Base-by-base conservation (phyloP, 2,329 filamentous ascomycete genomes). In the Talaromyces rugulosus region DNA sequence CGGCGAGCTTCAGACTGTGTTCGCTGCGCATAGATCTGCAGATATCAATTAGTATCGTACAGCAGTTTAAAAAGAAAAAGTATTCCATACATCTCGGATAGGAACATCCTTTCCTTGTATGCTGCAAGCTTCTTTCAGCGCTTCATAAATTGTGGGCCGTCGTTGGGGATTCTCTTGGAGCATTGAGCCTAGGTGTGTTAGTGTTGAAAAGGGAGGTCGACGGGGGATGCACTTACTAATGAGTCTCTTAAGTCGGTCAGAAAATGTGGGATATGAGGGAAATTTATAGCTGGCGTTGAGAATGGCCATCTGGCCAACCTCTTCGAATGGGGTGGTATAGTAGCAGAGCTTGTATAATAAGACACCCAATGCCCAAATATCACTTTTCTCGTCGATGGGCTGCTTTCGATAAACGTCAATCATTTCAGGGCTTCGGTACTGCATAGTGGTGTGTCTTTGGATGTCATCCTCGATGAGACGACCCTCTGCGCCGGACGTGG, bases 371-470 rank as follows among this genome's bases (percentile, higher is more conserved):
- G 95, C 95, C 95, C 93, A 99, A 33, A 99, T 97, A 75, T 99
- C 95, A 56, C 93, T 96, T 80, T 99, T 99, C 79, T 99, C 95
- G 72, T 99, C 92, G 72, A 99, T 96, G 0, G 95, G 92, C 69
- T 93, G 91, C 76, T 96, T 96, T 65, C 93, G 85, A 78, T 97
- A 99, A 28, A 99, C 95, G 72, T 99, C 95, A 64, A 99, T 89
- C 95, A 99, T 99, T 78, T 99, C 95, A 5, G 95, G 95, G 74
- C 94, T 98, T 67, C 95, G 86, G 75, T 99, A 99, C 75, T 99
- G 95, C 77, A 99, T 84, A 0, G 95, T 99, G 0, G 95, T 99
- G 74, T 99, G 94, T 70, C 91, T 91, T 77, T 98, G 95, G 12
- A 99, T 89, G 76, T 99, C 95, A 73, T 99, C 95, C 76, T 99